Base-by-base conservation (phyloP, 257 asterid genomes). In the Plantago ovata region DNA sequence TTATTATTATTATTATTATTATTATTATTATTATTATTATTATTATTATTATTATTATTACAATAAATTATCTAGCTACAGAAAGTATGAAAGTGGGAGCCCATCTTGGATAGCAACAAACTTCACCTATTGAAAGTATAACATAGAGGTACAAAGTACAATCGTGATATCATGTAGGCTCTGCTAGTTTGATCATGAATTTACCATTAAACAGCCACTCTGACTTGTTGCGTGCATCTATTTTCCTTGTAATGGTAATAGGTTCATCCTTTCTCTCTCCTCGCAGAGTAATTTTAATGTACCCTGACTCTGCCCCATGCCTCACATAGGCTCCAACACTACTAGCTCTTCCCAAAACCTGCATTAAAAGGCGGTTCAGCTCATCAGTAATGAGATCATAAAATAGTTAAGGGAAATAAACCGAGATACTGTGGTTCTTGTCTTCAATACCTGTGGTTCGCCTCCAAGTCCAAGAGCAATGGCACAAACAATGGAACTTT, bases 401-500 rank as follows among this genome's bases (percentile, higher is more conserved):
- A 48, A 38, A 58, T 47, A 44, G 60, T 15, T 42, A 64, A 50
- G 72, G 38, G 32, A 45, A 56, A 43, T 21, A 32, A 46, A 60
- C 24, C 50, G 64, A 47, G 21, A 45, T 32, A 61, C 13, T 21
- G 39, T 20, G 71, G 23, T 19, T 23, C 22, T 60, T 39, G 53
- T 54, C 32, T 22, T 54, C 40, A 16, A 9, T 63, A 91, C 98
- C 95, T 80, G 93, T 38, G 98, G 96, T 62, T 92, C 98, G 44
- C 96, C 98, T 46, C 95, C 94, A 41, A 92, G 96, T 58, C 96
- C 98, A 15, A 92, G 79, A 44, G 98, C 96, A 68, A 92, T 85
- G 62, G 96, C 96, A 78, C 96, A 92, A 8, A 92, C 98, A 64
- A 88, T 88, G 51, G 98, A 92, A 81, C 96, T 92, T 75, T 92